Evolutionary conservation across 345 rosid species (phyloP), one percentile per base, ranked within the genome.

Genomic region (Citropsis articulata): DNA sequence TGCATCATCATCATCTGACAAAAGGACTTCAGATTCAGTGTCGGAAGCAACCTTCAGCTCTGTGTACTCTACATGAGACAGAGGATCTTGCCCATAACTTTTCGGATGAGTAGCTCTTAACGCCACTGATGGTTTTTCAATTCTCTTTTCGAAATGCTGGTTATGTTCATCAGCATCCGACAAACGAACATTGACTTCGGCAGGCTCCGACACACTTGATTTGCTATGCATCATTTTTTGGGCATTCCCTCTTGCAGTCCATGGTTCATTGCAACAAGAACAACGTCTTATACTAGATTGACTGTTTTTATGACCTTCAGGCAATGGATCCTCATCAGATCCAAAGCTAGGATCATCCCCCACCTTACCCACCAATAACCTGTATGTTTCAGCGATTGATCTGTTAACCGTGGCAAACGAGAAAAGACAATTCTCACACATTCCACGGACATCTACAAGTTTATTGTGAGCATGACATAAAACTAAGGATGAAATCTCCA

Each of bases 401-500:
- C 90, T 94, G 62, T 90, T 90, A 76, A 81, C 82, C 21, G 89
- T 90, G 84, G 95, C 90, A 79, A 89, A 94, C 16, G 97, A 94
- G 84, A 90, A 85, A 73, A 96, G 92, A 69, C 98, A 92, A 77
- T 81, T 84, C 70, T 94, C 91, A 16, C 99, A 93, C 85, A 94
- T 92, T 76, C 87, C 89, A 31, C 84, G 94, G 81, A 91, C 97
- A 78, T 94, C 91, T 2, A 86, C 93, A 42, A 91, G 99, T 80
- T 88, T 96, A 38, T 82, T 81, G 79, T 96, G 97, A 81, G 91
- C 90, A 48, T 89, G 91, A 84, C 98, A 96, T 62, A 86, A 85
- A 75, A 91, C 98, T 62, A 96, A 83, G 13, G 95, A 92, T 2
- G 99, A 91, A 76, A 94, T 90, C 79, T 94, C 98, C 61, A 88